Base-by-base conservation (phyloP, 2,329 filamentous ascomycete species). In the Exophiala calicioides region DNA sequence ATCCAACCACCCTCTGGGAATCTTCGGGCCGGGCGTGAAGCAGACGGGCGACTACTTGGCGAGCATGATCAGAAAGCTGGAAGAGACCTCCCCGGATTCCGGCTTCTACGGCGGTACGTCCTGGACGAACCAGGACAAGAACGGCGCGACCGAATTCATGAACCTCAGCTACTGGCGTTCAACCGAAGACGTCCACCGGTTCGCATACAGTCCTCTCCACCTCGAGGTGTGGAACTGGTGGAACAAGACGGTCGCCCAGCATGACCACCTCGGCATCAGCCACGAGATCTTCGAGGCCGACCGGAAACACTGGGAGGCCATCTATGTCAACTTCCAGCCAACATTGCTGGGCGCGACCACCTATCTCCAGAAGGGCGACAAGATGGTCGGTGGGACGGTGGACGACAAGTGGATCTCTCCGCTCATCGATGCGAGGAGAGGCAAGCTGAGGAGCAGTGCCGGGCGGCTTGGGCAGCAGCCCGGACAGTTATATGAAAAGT, bases 281-380 rank as follows among this genome's bases (percentile, higher is more conserved):
- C 72, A 76, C 52, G 72, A 76, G 61, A 62, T 66, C 3, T 75
- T 69, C 57, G 60, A 65, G 36, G 66, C 64, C 3, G 67, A 68
- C 3, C 57, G 47, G 30, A 62, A 65, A 1, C 55, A 64, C 12
- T 74, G 68, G 66, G 72, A 75, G 63, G 67, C 59, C 19, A 66
- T 75, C 32, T 73, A 72, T 52, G 54, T 67, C 12, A 71, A 75
- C 39, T 61, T 55, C 16, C 60, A 68, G 46, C 62, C 62, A 1
- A 62, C 58, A 1, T 61, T 67, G 4, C 53, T 73, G 16, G 63
- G 59, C 18, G 56, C 57, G 8, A 58, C 47, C 16, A 58, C 48
- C 4, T 53, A 52, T 37, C 30, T 57, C 13, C 50, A 39, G 26
- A 52, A 54, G 38, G 53, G 57, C 7, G 56, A 55, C 34, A 58